phyloP scores from a whole-genome alignment of 2,329 filamentous ascomycete genomes.

The Diatrype stigma region DNA sequence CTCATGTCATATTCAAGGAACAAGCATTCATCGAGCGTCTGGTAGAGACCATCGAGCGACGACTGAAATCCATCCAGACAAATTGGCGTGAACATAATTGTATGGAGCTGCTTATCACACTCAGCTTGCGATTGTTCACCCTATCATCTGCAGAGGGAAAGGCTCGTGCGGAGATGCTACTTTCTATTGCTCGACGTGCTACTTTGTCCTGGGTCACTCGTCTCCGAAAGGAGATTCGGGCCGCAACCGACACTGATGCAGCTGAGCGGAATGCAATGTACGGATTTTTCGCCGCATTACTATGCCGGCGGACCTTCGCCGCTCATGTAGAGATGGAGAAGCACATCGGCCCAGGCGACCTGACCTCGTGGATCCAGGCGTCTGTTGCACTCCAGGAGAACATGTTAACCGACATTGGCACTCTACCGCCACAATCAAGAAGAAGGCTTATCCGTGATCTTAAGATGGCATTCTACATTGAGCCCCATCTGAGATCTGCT shows the following conservation, averaged over 20 bases:
- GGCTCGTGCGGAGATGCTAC: constrained; percentile 22
- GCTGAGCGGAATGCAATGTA: constrained; percentile 38
- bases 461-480: constrained; percentile 37
- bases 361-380: constrained; percentile 17
- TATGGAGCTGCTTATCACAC: constrained; percentile 54
- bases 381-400: constrained; percentile 42
- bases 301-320: constrained; percentile 38
- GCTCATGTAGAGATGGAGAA: constrained; percentile 4
- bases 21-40: constrained; percentile 44
- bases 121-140: constrained; percentile 27
- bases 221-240: constrained; percentile 41
- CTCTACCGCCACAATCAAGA: constrained; percentile 29
- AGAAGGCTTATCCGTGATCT: constrained; percentile 43
- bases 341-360: constrained; percentile 9
- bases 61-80: constrained; percentile 39
- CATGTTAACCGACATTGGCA: constrained; percentile 30
- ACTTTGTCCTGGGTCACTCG: constrained; percentile 45
- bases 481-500: constrained; percentile 28
- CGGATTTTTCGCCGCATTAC: constrained; percentile 50
- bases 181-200: constrained; percentile 38
- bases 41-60: constrained; percentile 38
- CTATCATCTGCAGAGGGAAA: constrained; percentile 1
- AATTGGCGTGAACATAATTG: constrained; percentile 58
- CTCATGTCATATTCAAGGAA: constrained; percentile 49
- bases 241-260: constrained; percentile 30